Conservation (phyloP, 768 basidiomycete species). For the Mycena galopus region DNA sequence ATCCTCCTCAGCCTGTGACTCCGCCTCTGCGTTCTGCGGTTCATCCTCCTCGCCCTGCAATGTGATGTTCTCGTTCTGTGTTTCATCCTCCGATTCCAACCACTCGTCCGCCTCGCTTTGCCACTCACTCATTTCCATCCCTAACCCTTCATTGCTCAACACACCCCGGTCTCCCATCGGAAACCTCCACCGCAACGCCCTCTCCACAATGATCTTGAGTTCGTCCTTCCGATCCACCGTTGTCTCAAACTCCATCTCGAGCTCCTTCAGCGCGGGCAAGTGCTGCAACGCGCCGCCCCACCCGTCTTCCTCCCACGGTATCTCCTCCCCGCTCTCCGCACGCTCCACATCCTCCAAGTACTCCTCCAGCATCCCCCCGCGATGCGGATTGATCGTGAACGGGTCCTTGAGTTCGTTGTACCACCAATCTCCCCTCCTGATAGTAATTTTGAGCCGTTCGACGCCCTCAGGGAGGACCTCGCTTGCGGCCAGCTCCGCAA, state of each 20-base stretch:
- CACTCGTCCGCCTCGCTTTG: background rate
- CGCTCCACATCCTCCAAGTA: background rate
- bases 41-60: too few relatives aligned
- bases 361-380: background rate
- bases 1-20: too few relatives aligned
- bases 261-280: slow-evolving; percentile 12
- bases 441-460: slow-evolving; percentile 17
- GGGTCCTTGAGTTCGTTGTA: slow-evolving; percentile 9
- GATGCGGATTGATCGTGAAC: slow-evolving; percentile 17
- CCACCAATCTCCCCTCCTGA: slow-evolving; percentile 22
- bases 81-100: too few relatives aligned
- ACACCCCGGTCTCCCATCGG: slow-evolving; percentile 22
- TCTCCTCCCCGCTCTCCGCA: slow-evolving; percentile 13
- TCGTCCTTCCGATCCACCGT: background rate
- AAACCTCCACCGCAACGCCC: slow-evolving; percentile 21
- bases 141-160: slow-evolving; percentile 10
- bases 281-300: slow-evolving; percentile 16
- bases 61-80: too few relatives aligned
- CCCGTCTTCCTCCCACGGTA: slow-evolving; percentile 3
- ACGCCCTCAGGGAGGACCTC: background rate
- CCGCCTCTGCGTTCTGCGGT: too few relatives aligned
- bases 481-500: background rate
- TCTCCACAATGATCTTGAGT: slow-evolving; percentile 11
- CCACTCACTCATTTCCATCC: slow-evolving; percentile 6
- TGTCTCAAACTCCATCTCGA: slow-evolving; percentile 27